These are phyloP conservation scores for Linum usitatissimum DNA, from an alignment of 345 rosid species.

Conservation along the genomic window DNA sequence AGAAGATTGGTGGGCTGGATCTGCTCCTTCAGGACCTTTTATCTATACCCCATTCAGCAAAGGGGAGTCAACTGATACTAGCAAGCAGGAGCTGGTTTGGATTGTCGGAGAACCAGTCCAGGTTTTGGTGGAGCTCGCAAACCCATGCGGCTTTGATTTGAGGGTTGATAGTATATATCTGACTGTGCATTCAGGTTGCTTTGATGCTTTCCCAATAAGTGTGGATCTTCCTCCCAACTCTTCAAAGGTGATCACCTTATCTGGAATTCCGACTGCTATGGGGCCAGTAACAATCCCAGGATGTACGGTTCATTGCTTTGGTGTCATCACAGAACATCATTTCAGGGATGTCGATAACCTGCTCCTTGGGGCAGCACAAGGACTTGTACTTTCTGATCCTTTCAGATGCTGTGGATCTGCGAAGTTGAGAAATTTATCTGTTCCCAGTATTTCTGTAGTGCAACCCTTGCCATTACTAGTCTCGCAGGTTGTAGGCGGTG, in stretches of 20 bases:
- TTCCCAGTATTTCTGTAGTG: slow-evolving; percentile 74
- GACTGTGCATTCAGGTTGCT: slow-evolving; percentile 71
- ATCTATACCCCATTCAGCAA: slow-evolving; percentile 97
- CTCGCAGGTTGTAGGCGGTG: slow-evolving; percentile 77
- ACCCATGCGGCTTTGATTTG: slow-evolving; percentile 91
- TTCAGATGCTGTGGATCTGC: slow-evolving; percentile 90
- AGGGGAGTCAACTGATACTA: slow-evolving; percentile 60
- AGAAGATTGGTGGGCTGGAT: slow-evolving; percentile 96
- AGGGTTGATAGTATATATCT: slow-evolving; percentile 92
- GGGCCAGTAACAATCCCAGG: slow-evolving; percentile 78
- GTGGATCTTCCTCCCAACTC: slow-evolving; percentile 89
- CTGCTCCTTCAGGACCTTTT: slow-evolving; percentile 98
- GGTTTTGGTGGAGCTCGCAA: slow-evolving; percentile 95
- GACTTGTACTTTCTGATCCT: slow-evolving; percentile 98
- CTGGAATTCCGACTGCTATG: slow-evolving; percentile 84
- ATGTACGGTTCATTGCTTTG: slow-evolving; percentile 91
- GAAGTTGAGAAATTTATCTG: slow-evolving; percentile 59
- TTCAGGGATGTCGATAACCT: slow-evolving; percentile 92
- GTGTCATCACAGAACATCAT: slow-evolving; percentile 85
- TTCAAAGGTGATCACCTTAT: slow-evolving; percentile 85
- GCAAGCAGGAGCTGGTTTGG: slow-evolving; percentile 86
- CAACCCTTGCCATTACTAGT: slow-evolving; percentile 77
- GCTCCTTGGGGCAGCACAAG: slow-evolving; percentile 96
- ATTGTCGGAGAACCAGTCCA: slow-evolving; percentile 96
- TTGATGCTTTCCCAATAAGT: slow-evolving; percentile 88